phyloP scores from a whole-genome alignment of 2,329 filamentous ascomycete genomes.

The Paraphoma sp. region DNA sequence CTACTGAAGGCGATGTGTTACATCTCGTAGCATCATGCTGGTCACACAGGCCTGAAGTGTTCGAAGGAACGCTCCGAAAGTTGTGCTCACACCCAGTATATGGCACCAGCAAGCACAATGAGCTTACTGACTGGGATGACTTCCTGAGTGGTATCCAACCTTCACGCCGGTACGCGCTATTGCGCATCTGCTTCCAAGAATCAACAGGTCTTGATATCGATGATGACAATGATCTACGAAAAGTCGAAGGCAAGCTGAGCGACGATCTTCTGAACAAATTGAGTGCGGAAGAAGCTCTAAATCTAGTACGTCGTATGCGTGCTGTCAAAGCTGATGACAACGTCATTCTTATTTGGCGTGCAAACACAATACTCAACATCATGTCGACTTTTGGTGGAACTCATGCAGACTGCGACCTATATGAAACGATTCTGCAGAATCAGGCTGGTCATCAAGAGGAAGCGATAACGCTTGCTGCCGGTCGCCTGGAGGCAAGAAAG shows the following conservation, averaged over 20 bases:
- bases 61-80: conserved; percentile 19
- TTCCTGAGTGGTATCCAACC: conserved; percentile 12
- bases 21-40: conserved; percentile 31
- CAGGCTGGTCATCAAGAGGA: conserved; percentile 11
- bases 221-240: conserved; percentile 18
- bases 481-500: conserved; percentile 21
- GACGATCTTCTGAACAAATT: conserved; percentile 15
- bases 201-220: conserved; percentile 23
- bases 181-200: conserved; percentile 23
- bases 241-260: conserved; percentile 5
- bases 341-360: conserved; percentile 10
- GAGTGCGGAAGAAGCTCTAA: conserved; percentile 19
- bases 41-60: conserved; percentile 26
- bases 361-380: conserved; percentile 9
- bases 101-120: background rate
- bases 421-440: conserved; percentile 18
- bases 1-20: conserved; percentile 13
- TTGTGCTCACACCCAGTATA: conserved; percentile 8
- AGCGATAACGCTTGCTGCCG: conserved; percentile 15
- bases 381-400: background rate
- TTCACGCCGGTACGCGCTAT: conserved; percentile 22
- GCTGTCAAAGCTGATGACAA: conserved; percentile 20
- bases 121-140: conserved; percentile 1
- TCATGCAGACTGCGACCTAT: conserved; percentile 22
- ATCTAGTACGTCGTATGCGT: conserved; percentile 28